A percentile compares a stretch with the other conserved stretches of the same genome.
Evolutionary conservation across 768 basidiomycete species (phyloP).

Genomic region (Kwoniella europaea): DNA sequence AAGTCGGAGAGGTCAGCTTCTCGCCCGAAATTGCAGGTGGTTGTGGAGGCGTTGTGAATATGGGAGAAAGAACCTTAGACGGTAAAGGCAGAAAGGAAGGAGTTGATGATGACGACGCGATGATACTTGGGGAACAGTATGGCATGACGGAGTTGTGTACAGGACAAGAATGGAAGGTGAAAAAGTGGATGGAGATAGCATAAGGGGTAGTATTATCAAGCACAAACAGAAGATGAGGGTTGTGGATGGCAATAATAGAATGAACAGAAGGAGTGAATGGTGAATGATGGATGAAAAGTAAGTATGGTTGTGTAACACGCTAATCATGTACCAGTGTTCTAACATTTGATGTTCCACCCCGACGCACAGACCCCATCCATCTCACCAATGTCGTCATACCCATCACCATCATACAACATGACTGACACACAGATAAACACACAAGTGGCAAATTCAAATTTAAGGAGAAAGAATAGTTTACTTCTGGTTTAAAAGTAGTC

Average conservation of each 20-base stretch:
- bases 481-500: background rate
- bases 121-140: slow-evolving; percentile 16
- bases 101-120: slow-evolving; percentile 16
- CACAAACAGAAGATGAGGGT: too few species aligned
- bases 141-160: slow-evolving; percentile 5
- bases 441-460: background rate
- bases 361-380: background rate
- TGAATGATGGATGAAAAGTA: background rate
- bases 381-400: slow-evolving; percentile 5
- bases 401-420: background rate
- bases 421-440: background rate
- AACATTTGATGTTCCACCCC: background rate
- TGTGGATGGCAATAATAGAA: background rate
- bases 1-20: slow-evolving; percentile 36
- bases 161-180: background rate
- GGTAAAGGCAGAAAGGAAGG: slow-evolving; percentile 24
- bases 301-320: background rate
- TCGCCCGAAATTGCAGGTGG: slow-evolving; percentile 13
- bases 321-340: background rate
- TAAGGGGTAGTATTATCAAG: background rate
- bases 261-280: background rate
- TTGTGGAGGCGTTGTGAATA: slow-evolving; percentile 16
- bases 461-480: background rate
- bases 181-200: background rate
- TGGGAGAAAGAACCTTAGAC: slow-evolving; percentile 28